Base-by-base conservation (phyloP, 768 basidiomycete genomes). In the Cystofilobasidium capitatum region DNA sequence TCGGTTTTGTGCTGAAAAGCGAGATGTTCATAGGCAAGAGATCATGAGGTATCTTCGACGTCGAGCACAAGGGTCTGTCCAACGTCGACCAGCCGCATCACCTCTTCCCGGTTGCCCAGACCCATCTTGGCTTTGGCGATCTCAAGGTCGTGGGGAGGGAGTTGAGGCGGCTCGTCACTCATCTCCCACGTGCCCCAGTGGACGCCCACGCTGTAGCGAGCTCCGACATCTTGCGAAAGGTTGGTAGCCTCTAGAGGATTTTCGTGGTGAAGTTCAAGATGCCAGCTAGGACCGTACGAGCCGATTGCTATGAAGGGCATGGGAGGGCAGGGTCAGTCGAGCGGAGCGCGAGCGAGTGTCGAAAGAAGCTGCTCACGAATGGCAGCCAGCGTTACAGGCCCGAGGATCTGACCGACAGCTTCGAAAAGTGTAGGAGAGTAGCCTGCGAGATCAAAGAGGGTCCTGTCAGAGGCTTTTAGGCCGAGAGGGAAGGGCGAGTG, bases 161-260 rank as follows among this genome's bases (percentile, higher is more conserved):
- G 42, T 26, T 62, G 62, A 16, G 71, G 71, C 13, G 61, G 57
- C 54, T 73, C 71, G 47, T 73, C 72, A 9, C 57, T 45, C 67
- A 72, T 69, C 58, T 66, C 62, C 71, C 72, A 73, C 42, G 75
- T 76, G 8, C 75, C 75, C 74, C 74, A 75, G 65, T 78, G 77
- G 2, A 77, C 76, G 1, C 72, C 76, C 22, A 77, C 72, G 12
- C 71, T 70, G 55, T 74, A 72, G 47, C 69, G 59, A 5, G 74
- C 73, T 13, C 69, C 51, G 61, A 76, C 71, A 64, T 74, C 72
- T 36, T 68, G 69, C 17, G 75, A 74, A 65, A 77, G 76, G 9
- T 70, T 36, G 4, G 76, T 73, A 13, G 76, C 74, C 10, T 74
- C 77, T 51, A 74, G 73, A 2, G 76, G 76, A 59, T 75, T 73